Evolutionary conservation across 2,329 filamentous ascomycete genomes (phyloP).

Genomic region (Fusarium dlaminii): DNA sequence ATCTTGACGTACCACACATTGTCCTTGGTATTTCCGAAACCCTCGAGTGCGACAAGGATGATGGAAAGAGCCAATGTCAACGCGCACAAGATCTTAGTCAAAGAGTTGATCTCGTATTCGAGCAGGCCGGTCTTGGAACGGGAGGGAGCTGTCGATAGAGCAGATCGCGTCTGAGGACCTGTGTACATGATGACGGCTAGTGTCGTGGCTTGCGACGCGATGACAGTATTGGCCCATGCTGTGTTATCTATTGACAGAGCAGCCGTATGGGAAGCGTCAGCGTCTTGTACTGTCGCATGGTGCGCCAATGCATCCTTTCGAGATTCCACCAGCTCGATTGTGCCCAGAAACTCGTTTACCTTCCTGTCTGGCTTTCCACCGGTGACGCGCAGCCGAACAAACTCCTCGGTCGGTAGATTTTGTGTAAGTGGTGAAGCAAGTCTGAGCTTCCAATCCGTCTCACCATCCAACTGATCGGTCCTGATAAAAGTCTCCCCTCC

Average conservation of each 20-base stretch:
- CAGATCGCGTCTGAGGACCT: constrained; percentile 91
- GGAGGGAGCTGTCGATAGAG: constrained; percentile 89
- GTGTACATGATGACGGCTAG: constrained; percentile 94
- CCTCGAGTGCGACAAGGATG: constrained; percentile 86
- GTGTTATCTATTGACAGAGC: constrained; percentile 95
- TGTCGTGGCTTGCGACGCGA: constrained; percentile 90
- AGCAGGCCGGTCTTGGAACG: constrained; percentile 93
- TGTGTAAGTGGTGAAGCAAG: constrained; percentile 89
- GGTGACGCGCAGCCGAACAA: constrained; percentile 75
- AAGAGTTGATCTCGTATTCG: constrained; percentile 95
- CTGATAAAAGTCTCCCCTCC: constrained; percentile 94
- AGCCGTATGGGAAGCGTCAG: constrained; percentile 63
- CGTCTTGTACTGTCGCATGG: constrained; percentile 47
- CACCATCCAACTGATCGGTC: constrained; percentile 95
- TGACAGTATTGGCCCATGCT: constrained; percentile 97
- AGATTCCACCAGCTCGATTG: constrained; percentile 76
- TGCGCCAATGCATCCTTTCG: constrained; percentile 59
- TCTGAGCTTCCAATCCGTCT: constrained; percentile 98
- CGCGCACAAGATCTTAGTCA: constrained; percentile 94
- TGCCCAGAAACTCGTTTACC: constrained; percentile 96
- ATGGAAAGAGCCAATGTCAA: constrained; percentile 88
- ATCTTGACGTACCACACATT: constrained; percentile 94
- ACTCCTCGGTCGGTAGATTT: constrained; percentile 75
- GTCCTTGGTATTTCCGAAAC: constrained; percentile 74
- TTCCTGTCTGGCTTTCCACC: constrained; percentile 92